Evolutionary conservation across 1,139 yeast genomes (phyloP).

Genomic region (Suhomyces bokatorum): DNA sequence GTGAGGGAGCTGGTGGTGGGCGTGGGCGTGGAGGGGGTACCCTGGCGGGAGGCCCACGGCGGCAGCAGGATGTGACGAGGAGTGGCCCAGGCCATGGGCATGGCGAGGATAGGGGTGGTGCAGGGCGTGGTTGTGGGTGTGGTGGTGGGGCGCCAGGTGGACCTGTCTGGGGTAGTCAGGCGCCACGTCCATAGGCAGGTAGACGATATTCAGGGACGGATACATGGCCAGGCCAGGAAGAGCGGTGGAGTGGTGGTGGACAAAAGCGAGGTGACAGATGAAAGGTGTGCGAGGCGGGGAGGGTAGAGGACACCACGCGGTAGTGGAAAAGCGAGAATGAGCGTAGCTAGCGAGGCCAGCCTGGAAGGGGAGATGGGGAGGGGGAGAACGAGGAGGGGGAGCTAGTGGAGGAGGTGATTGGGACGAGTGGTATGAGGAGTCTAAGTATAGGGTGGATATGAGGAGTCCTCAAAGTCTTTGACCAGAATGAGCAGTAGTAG

Average conservation of each 20-base stretch:
- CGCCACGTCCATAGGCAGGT: conserved; percentile 10
- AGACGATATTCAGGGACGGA: conserved; percentile 10
- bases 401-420: neutral
- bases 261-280: neutral
- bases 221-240: conserved; percentile 4
- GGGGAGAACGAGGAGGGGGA: neutral
- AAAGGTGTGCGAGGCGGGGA: conserved; percentile 1
- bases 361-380: neutral
- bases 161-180: conserved; percentile 7
- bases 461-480: too few species aligned
- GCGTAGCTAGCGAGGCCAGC: neutral
- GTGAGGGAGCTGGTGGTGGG: conserved; percentile 2
- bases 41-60: neutral
- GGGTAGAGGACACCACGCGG: conserved; percentile 3
- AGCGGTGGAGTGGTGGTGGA: neutral
- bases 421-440: neutral
- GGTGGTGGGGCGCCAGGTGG: neutral
- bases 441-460: too few species aligned
- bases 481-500: neutral
- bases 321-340: neutral
- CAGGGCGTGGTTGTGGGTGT: conserved; percentile 1
- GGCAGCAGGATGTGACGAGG: too few species aligned
- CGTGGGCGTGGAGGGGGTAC: neutral
- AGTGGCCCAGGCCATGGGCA: neutral
- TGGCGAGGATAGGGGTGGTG: neutral